phyloP scores from a whole-genome alignment of 129 eudicot species.

The Helianthus tuberosus region DNA sequence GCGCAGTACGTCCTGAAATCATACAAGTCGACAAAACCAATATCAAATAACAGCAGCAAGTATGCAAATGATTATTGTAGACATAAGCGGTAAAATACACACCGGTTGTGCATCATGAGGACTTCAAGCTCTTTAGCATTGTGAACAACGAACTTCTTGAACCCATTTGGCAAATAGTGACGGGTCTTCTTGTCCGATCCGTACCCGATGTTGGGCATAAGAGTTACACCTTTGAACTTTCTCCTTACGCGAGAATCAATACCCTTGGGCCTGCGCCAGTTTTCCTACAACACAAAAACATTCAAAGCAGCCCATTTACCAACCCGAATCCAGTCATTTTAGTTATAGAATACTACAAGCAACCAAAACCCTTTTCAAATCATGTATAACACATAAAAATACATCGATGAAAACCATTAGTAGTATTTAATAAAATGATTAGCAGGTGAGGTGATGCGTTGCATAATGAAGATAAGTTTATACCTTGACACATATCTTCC shows the following conservation, averaged over 20 bases:
- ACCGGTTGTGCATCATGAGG: constrained; percentile 23
- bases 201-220: constrained; percentile 16
- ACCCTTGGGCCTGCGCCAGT: constrained; percentile 25
- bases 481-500: constrained; percentile 18
- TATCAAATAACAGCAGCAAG: background rate
- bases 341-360: background rate
- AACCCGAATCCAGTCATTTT: background rate
- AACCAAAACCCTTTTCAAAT: background rate
- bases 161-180: constrained; percentile 10
- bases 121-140: constrained; percentile 5
- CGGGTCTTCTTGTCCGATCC: constrained; percentile 13
- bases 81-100: background rate
- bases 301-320: background rate
- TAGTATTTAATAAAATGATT: background rate
- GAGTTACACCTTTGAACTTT: constrained; percentile 16
- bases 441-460: too few relatives aligned
- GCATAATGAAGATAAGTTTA: background rate
- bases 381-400: background rate
- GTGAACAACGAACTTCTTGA: constrained; percentile 19
- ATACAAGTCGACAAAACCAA: background rate
- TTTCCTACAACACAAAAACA: background rate
- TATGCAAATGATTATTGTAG: background rate
- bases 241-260: constrained; percentile 9
- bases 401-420: background rate
- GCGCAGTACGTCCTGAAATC: constrained; percentile 15